These are phyloP conservation scores for Septoria linicola DNA, from an alignment of 2,329 filamentous ascomycete species.

Conservation along the genomic window DNA sequence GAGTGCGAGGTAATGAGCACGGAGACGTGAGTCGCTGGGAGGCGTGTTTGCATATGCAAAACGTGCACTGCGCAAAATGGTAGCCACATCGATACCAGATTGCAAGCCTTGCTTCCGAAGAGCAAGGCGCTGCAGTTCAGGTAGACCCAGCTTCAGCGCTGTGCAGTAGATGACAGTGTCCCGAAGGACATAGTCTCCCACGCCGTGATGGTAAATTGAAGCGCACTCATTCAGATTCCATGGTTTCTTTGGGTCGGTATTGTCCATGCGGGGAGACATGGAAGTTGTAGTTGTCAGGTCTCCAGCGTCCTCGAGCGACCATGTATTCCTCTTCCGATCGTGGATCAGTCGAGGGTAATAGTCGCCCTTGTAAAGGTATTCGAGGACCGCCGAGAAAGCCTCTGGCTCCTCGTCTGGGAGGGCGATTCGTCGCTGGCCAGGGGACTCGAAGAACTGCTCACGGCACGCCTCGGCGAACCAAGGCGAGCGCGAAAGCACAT, in stretches of 20 bases:
- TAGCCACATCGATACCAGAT: slow-evolving; percentile 85
- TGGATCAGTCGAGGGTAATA: slow-evolving; percentile 88
- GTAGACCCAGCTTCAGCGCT: slow-evolving; percentile 84
- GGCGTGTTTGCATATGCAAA: slow-evolving; percentile 96
- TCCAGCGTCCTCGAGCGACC: slow-evolving; percentile 75
- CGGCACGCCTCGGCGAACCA: slow-evolving; percentile 66
- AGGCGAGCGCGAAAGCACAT: slow-evolving; percentile 80
- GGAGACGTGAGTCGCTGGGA: slow-evolving; percentile 85
- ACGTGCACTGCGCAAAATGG: slow-evolving; percentile 86
- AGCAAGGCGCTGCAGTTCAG: slow-evolving; percentile 86
- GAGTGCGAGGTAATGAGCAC: slow-evolving; percentile 94
- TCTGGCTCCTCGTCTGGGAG: slow-evolving; percentile 80
- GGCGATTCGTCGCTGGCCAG: slow-evolving; percentile 70
- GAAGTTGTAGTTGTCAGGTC: slow-evolving; percentile 38
- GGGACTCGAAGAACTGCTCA: slow-evolving; percentile 67
- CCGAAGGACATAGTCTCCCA: slow-evolving; percentile 74
- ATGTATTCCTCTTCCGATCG: slow-evolving; percentile 78
- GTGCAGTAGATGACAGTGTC: slow-evolving; percentile 95
- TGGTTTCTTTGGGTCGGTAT: slow-evolving; percentile 34
- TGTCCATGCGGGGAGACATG: slow-evolving; percentile 54
- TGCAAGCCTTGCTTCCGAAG: slow-evolving; percentile 94
- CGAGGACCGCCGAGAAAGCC: slow-evolving; percentile 88
- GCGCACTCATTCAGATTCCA: slow-evolving; percentile 63
- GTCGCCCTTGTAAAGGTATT: slow-evolving; percentile 96
- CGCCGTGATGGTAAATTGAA: slow-evolving; percentile 73